phyloP scores from a whole-genome alignment of 345 rosid genomes.

The Euphorbia lathyris region DNA sequence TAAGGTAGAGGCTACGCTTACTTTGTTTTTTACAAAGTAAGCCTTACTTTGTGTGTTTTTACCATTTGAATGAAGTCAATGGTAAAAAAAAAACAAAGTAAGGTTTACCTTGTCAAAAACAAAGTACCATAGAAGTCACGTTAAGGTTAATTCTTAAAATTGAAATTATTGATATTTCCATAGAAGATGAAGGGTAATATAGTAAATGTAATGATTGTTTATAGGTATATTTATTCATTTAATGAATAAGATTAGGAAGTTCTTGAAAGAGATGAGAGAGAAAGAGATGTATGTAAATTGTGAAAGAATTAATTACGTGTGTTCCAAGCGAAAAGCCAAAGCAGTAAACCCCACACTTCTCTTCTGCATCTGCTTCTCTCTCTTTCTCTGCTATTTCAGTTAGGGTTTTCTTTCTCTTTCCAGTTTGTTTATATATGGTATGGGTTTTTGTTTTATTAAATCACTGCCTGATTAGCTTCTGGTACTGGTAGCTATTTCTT shows the following conservation, averaged over 20 bases:
- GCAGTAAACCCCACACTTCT: constrained; percentile 6
- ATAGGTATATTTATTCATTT: too few species aligned
- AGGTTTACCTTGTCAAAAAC: too few species aligned
- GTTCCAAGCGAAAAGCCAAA: constrained; percentile 59
- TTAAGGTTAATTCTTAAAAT: too few species aligned
- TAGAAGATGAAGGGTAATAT: constrained; percentile 23
- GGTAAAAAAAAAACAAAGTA: too few species aligned
- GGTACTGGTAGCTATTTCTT: neutral
- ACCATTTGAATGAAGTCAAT: too few species aligned
- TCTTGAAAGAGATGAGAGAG: neutral
- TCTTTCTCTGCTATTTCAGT: neutral
- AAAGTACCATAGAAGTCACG: too few species aligned
- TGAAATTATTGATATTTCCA: neutral
- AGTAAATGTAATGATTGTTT: constrained; percentile 27
- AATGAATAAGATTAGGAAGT: neutral
- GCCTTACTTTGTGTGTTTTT: too few species aligned
- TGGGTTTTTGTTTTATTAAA: constrained; percentile 16
- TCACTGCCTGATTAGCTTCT: constrained; percentile 8
- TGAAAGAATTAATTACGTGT: constrained; percentile 50
- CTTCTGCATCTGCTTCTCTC: constrained; percentile 4
- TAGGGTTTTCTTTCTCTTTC: neutral
- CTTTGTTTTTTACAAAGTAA: too few species aligned
- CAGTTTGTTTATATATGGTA: neutral
- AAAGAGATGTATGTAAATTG: neutral
- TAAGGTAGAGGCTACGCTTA: too few species aligned